Evolutionary conservation across 805 yeast species (phyloP).

Genomic region (Metschnikowia lunata): DNA sequence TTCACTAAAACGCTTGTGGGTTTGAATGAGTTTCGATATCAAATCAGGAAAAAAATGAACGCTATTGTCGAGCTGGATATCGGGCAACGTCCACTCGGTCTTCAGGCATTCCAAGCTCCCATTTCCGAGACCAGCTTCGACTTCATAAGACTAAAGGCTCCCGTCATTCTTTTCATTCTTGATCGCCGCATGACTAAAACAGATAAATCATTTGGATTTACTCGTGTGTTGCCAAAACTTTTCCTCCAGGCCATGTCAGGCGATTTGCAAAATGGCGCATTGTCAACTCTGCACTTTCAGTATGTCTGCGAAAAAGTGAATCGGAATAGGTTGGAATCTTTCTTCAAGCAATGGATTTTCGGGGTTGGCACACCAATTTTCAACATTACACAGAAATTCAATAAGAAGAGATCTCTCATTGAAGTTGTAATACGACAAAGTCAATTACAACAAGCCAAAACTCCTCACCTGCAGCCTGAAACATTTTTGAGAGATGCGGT

Average conservation of each 20-base stretch:
- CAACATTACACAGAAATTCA: constrained; percentile 84
- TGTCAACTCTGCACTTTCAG: constrained; percentile 82
- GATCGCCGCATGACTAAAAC: constrained; percentile 95
- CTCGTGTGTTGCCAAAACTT: constrained; percentile 86
- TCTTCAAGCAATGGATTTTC: constrained; percentile 91
- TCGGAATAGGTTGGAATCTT: constrained; percentile 72
- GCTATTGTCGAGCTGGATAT: constrained; percentile 68
- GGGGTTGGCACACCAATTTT: constrained; percentile 88
- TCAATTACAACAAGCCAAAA: constrained; percentile 58
- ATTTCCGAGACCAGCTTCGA: constrained; percentile 55
- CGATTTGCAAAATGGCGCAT: constrained; percentile 70
- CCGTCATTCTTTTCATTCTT: constrained; percentile 75
- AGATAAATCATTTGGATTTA: constrained; percentile 87
- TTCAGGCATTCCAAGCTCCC: constrained; percentile 64
- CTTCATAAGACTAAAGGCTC: constrained; percentile 76
- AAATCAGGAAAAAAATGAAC: constrained; percentile 62
- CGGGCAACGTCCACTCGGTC: constrained; percentile 77
- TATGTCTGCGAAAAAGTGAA: constrained; percentile 94
- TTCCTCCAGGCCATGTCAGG: constrained; percentile 95
- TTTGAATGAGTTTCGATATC: constrained; percentile 70
- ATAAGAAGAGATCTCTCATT: constrained; percentile 87
- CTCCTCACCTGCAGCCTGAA: constrained; percentile 31
- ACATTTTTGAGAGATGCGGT: constrained; percentile 46
- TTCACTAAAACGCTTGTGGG: constrained; percentile 75
- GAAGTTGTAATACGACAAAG: constrained; percentile 94